Evolutionary conservation across 1,139 yeast species (phyloP).

Genomic region (Starmera stellimalicola): DNA sequence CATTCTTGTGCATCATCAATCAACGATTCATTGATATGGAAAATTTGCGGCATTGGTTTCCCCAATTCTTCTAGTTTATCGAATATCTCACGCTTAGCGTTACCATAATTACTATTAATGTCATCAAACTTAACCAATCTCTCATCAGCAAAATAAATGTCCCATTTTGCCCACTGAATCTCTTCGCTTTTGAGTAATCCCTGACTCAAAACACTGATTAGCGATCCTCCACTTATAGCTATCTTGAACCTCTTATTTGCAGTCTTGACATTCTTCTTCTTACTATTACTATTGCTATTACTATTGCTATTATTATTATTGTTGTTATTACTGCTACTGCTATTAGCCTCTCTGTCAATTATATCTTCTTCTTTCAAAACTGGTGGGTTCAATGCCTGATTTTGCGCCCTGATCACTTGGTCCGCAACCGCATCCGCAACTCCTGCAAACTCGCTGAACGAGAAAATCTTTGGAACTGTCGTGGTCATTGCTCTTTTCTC

Average conservation of each 20-base stretch:
- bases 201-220: constrained; percentile 75
- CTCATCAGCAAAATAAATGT: constrained; percentile 93
- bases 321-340: constrained; percentile 16
- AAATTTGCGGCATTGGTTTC: constrained; percentile 51
- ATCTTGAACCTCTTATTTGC: constrained; percentile 69
- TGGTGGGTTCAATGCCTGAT: constrained; percentile 26
- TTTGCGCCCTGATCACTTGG: constrained; percentile 75
- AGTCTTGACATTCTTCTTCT: constrained; percentile 35
- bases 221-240: constrained; percentile 89
- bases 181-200: constrained; percentile 69
- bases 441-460: constrained; percentile 80
- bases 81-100: constrained; percentile 72
- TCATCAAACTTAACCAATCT: constrained; percentile 84
- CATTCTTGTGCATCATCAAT: constrained; percentile 86
- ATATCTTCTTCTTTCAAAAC: background rate
- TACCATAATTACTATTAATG: constrained; percentile 82
- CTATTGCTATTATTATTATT: constrained; percentile 4
- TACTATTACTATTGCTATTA: constrained; percentile 4
- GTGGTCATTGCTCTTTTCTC: constrained; percentile 53
- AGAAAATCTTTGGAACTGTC: constrained; percentile 83
- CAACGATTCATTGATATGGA: constrained; percentile 70
- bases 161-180: constrained; percentile 92
- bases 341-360: constrained; percentile 4
- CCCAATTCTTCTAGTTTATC: constrained; percentile 29
- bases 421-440: constrained; percentile 96